Base-by-base conservation (phyloP, 768 basidiomycete genomes). In the Amanita molliuscula region DNA sequence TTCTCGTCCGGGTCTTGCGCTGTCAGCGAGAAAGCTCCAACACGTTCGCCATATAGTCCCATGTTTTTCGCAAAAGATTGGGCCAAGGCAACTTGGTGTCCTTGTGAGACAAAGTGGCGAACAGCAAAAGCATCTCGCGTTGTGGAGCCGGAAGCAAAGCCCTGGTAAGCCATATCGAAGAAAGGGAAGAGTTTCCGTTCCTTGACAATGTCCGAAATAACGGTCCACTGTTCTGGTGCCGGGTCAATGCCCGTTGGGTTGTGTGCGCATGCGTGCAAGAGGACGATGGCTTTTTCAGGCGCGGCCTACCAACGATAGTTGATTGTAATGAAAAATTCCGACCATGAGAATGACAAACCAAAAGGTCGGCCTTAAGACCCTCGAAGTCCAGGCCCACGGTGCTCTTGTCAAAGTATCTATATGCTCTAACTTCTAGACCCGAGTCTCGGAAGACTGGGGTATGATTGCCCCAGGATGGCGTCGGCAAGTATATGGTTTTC, bases 161-260 rank as follows among this genome's bases (percentile, higher is more conserved):
- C 96, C 68, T 96, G 92, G 74, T 99, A 99, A 13, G 96, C 95
- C 93, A 97, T 97, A 69, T 99, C 96, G 66, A 98, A 97, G 81
- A 97, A 92, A 47, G 95, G 88, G 82, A 97, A 95, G 58, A 95
- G 78, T 55, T 82, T 79, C 73, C 80, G 89, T 72, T 91, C 86
- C 62, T 88, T 82, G 58, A 95, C 68, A 53, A 98, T 73, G 59
- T 91, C 78, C 37, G 88, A 91, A 54, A 99, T 82, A 64, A 88
- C 79, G 53, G 75, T 77, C 96, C 96, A 99, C 70, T 99, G 93
- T 44, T 81, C 83, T 18, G 76, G 79, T 8, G 94, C 96, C 26
- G 92, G 94, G 70, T 99, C 96, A 56, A 98, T 79, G 54, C 96
- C 95, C 33, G 92, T 94, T n/a, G 95, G 95, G 70, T 99, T 99